These are phyloP conservation scores for Trichophyton mentagrophytes DNA, from an alignment of 2,329 filamentous ascomycete species.

Conservation along the genomic window DNA sequence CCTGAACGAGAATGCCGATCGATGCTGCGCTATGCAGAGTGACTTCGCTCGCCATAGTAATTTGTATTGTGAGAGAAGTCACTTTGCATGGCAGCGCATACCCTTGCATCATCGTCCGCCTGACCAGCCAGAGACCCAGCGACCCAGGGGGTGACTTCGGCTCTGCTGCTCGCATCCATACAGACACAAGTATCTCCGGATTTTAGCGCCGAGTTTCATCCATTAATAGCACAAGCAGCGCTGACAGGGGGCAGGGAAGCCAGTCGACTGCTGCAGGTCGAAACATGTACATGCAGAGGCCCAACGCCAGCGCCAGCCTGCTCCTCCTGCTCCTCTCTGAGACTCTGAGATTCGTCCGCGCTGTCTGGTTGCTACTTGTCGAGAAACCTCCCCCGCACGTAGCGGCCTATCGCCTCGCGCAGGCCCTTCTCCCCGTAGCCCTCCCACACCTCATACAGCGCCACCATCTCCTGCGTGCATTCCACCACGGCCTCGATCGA, in stretches of 20 bases:
- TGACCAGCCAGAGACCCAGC: neutral
- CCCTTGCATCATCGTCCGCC: constrained; percentile 4
- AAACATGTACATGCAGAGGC: neutral
- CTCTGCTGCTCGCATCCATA: no score
- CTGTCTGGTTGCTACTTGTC: constrained; percentile 34
- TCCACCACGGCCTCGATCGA: constrained; percentile 78
- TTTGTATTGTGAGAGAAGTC: neutral
- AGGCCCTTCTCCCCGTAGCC: constrained; percentile 51
- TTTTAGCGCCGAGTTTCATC: constrained; percentile 1
- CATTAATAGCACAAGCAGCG: neutral
- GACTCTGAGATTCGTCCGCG: no score
- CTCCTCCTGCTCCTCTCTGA: neutral
- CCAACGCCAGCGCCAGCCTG: neutral
- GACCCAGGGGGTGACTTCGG: neutral
- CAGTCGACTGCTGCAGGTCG: neutral
- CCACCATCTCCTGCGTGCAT: constrained; percentile 82
- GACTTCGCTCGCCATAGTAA: neutral
- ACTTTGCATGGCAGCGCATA: neutral
- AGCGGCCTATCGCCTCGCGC: constrained; percentile 50
- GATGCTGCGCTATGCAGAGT: neutral
- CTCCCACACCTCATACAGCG: constrained; percentile 68
- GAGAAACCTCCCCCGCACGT: constrained; percentile 47
- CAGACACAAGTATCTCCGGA: neutral
- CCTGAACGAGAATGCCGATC: neutral
- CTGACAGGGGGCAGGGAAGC: neutral